Evolutionary conservation across 1,139 yeast genomes (phyloP), one percentile per base, ranked within the genome.

Genomic region (Debaryomycetaceae sp.): DNA sequence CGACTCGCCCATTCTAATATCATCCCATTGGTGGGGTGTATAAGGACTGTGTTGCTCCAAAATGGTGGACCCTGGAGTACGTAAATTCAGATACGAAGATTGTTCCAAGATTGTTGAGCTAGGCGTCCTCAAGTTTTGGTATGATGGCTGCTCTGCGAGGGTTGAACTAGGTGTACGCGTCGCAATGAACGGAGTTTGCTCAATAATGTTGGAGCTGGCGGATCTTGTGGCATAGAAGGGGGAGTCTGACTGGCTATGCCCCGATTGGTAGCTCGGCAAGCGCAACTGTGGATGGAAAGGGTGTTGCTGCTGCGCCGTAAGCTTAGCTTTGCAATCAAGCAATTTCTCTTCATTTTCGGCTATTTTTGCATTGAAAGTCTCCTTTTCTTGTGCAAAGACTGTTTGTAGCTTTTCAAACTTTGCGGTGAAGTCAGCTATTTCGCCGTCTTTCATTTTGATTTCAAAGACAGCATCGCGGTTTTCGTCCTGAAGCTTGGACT

Each of bases 1-100:
- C 2, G 65, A 58, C 29, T 62, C 67, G 2, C 66, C 65, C 10
- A 53, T 35, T 23, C 38, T 38, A 22, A 53, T 48, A 11, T 54
- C 60, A 12, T 33, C 31, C 41, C 43, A 32, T 25, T 25, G 27
- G 26, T 5, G 28, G 13, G 1, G 23, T 31, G 18, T 16, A 28
- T 5, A 22, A 19, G 16, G 15, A 7, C 13, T 4, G 12, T 7
- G 20, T 10, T 25, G 16, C 14, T n/a, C 15, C 10, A 25, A 6
- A 25, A 7, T 7, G 10, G 21, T 5, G 13, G 21, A 15, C 10
- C 38, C 29, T 5, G 22, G 12, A 10, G 31, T 30, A 32, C 35
- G 15, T 34, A 14, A 16, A 2, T 32, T 21, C 4, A 26, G 21
- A 13, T 27, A 27, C 6, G 33, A 5, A 4, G 38, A 37, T n/a